Base-by-base conservation (phyloP, 139 green algal genomes). In the Microglena sp. region DNA sequence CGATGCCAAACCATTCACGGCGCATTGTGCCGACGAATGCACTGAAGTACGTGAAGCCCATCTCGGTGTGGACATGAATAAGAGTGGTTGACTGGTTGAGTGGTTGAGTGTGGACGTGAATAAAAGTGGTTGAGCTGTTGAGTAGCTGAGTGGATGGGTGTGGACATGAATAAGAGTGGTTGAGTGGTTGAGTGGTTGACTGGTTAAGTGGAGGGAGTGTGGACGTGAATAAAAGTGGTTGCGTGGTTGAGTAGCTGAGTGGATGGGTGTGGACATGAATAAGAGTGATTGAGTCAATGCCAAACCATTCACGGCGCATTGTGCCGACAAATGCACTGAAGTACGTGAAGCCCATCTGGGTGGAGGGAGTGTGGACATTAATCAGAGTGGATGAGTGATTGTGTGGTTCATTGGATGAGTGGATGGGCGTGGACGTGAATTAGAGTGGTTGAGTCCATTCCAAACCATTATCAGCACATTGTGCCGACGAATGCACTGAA, bases 191-290 rank as follows among this genome's bases (percentile, higher is more conserved):
- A n/a, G n/a, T n/a, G n/a, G n/a, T n/a, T n/a, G n/a, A n/a, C n/a
- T n/a, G n/a, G n/a, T n/a, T n/a, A n/a, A n/a, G n/a, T n/a, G n/a
- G n/a, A n/a, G n/a, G n/a, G n/a, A n/a, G n/a, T n/a, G n/a, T n/a
- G n/a, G 6, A 31, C 0, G 33, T 18, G 33, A 35, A 18, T 35
- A n/a, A 26, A 2, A 30, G 0, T 15, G 29, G n/a, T 24, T 71
- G n/a, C 40, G 34, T 21, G 53, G 55, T 15, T 55, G 64, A n/a
- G n/a, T 55, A 15, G n/a, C n/a, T n/a, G n/a, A n/a, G n/a, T n/a
- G n/a, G n/a, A n/a, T n/a, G n/a, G n/a, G n/a, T n/a, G n/a, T n/a
- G 81, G 71, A 94, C 97, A 73, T 97, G 97, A 83, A 97, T 83
- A 55, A 97, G 71, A n/a, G n/a, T n/a, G n/a, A 15, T 32, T 2